A percentile compares a stretch with the other conserved stretches of the same genome.
phyloP scores from a whole-genome alignment of 768 basidiomycete species.

The Megacollybia marginata region DNA sequence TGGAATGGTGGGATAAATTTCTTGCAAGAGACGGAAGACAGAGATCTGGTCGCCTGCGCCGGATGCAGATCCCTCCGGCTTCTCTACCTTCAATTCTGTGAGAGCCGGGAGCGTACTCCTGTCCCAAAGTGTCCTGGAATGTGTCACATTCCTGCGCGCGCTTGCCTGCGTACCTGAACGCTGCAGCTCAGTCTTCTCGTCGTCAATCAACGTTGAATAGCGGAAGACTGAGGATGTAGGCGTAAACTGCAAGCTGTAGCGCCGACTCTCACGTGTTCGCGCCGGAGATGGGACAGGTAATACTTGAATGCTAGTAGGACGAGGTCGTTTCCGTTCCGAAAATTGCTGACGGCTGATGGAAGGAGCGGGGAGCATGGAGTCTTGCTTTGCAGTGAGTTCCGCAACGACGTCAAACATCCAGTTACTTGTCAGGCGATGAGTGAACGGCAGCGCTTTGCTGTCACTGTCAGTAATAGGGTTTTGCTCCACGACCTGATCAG shows the following conservation, averaged over 20 bases:
- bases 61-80: conserved; percentile 4
- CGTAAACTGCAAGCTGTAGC: conserved; percentile 60
- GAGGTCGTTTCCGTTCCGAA: conserved; percentile 17
- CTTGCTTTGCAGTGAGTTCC: conserved; percentile 39
- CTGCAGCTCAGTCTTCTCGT: conserved; percentile 36
- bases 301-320: conserved; percentile 32
- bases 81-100: conserved; percentile 19
- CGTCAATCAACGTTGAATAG: conserved; percentile 23
- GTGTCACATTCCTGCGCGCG: neutral
- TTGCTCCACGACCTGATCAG: conserved; percentile 28
- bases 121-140: conserved; percentile 14
- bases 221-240: conserved; percentile 41
- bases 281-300: conserved; percentile 21
- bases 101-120: conserved; percentile 12
- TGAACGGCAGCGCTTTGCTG: neutral
- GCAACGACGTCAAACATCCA: conserved; percentile 84
- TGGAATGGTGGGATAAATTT: conserved; percentile 66
- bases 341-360: neutral
- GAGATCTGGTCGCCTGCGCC: conserved; percentile 18
- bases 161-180: conserved; percentile 30
- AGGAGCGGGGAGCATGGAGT: neutral
- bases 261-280: conserved; percentile 19
- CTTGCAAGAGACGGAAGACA: conserved; percentile 43
- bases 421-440: conserved; percentile 45
- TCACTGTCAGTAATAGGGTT: conserved; percentile 42